Evolutionary conservation across 1,139 yeast genomes (phyloP).

Genomic region (Suhomyces chickasaworum): DNA sequence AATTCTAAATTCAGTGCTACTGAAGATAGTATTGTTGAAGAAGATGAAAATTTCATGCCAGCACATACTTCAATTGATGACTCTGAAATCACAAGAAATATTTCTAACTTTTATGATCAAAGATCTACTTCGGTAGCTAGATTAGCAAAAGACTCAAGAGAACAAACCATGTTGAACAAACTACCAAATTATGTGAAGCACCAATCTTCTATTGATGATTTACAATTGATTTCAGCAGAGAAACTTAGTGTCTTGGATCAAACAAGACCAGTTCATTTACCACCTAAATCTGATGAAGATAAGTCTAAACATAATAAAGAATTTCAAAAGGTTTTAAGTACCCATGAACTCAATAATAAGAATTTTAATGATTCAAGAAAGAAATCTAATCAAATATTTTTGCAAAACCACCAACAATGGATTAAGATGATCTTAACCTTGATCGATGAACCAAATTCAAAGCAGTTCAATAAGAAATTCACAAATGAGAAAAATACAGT

Average conservation of each 20-base stretch:
- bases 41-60: slow-evolving; percentile 17
- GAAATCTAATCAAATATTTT: slow-evolving; percentile 21
- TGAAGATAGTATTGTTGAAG: slow-evolving; percentile 24
- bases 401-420: slow-evolving; percentile 34
- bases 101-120: slow-evolving; percentile 41
- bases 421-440: slow-evolving; percentile 21
- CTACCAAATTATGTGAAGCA: slow-evolving; percentile 44
- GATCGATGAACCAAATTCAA: slow-evolving; percentile 21
- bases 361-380: slow-evolving; percentile 25
- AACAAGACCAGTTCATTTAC: slow-evolving; percentile 49
- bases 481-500: slow-evolving; percentile 32
- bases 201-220: slow-evolving; percentile 47
- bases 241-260: slow-evolving; percentile 44
- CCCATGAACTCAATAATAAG: slow-evolving; percentile 33
- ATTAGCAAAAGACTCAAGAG: slow-evolving; percentile 34
- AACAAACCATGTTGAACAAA: slow-evolving; percentile 38
- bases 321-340: slow-evolving; percentile 36
- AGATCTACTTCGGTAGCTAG: slow-evolving; percentile 40
- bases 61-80: slow-evolving; percentile 25
- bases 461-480: slow-evolving; percentile 31
- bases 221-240: slow-evolving; percentile 44
- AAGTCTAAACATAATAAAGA: slow-evolving; percentile 44
- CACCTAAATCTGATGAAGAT: slow-evolving; percentile 42
- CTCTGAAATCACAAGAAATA: slow-evolving; percentile 37
- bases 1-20: slow-evolving; percentile 14